Conservation (phyloP, 208 protist genomes). For the Leishmania turanica region DNA sequence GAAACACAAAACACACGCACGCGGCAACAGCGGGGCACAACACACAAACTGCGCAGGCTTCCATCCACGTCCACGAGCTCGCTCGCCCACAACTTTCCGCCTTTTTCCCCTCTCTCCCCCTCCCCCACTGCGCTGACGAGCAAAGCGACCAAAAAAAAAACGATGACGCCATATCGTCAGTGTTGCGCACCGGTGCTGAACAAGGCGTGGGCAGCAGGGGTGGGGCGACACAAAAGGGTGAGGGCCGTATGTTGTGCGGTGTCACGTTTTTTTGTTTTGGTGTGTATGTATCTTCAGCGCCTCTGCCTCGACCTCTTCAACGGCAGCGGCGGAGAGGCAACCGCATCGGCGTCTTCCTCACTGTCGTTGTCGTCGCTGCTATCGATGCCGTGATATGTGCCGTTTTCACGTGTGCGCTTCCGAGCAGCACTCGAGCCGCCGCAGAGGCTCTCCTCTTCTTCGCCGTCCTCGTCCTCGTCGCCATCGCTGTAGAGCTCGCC, state of each 20-base stretch:
- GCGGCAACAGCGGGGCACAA: not conserved
- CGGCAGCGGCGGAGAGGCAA: not conserved
- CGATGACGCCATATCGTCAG: not conserved
- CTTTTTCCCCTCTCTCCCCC: not conserved
- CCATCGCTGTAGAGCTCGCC: slow-evolving; percentile 41
- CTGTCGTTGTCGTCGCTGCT: slow-evolving; percentile 33
- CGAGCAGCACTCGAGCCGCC: not conserved
- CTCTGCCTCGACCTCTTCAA: slow-evolving; percentile 15
- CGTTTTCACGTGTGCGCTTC: slow-evolving; percentile 11
- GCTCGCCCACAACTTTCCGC: not conserved
- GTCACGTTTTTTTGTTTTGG: not conserved
- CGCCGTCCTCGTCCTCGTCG: slow-evolving; percentile 38
- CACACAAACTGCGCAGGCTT: not conserved
- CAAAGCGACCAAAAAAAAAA: not conserved
- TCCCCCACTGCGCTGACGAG: not conserved
- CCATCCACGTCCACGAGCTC: not conserved
- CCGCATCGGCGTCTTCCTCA: slow-evolving; percentile 9
- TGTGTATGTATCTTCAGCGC: not conserved
- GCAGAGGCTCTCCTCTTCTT: slow-evolving; percentile 4
- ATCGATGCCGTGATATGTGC: slow-evolving; percentile 32
- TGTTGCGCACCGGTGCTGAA: not conserved
- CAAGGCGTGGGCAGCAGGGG: not conserved
- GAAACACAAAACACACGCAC: not conserved
- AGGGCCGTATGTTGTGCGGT: not conserved
- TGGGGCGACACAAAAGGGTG: not conserved